phyloP scores from a whole-genome alignment of 1,139 yeast genomes.

The Suhomyces ambrosiae region DNA sequence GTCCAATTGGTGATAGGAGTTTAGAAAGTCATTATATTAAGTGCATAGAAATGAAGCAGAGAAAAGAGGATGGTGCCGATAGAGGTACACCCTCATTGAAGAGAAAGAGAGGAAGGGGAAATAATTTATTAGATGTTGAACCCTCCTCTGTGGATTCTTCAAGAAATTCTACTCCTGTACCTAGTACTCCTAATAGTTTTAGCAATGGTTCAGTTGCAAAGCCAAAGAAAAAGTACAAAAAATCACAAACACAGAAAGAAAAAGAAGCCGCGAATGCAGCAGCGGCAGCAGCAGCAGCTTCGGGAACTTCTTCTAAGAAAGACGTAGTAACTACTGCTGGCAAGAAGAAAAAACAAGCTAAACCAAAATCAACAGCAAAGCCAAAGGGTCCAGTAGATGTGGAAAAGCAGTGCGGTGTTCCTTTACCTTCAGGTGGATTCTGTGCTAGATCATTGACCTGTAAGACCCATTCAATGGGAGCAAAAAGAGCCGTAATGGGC shows the following conservation, averaged over 20 bases:
- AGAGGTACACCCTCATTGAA: slow-evolving; percentile 23
- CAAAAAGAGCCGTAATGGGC: slow-evolving; percentile 92
- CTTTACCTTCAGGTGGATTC: slow-evolving; percentile 85
- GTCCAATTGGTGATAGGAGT: slow-evolving; percentile 59
- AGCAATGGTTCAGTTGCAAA: slow-evolving; percentile 19
- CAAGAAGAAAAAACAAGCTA: slow-evolving; percentile 47
- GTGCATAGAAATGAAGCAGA: slow-evolving; percentile 54
- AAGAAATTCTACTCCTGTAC: slow-evolving; percentile 42
- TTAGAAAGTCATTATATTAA: slow-evolving; percentile 46
- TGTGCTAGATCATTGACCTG: slow-evolving; percentile 96
- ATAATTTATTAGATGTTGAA: slow-evolving; percentile 34
- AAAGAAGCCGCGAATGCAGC: slow-evolving; percentile 53
- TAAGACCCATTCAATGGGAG: slow-evolving; percentile 98
- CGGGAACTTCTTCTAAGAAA: slow-evolving; percentile 12
- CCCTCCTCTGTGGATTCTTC: slow-evolving; percentile 47
- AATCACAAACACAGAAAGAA: slow-evolving; percentile 47
- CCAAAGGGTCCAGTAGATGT: slow-evolving; percentile 87
- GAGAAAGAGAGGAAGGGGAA: slow-evolving; percentile 37
- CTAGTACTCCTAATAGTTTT: slow-evolving; percentile 27
- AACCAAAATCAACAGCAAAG: slow-evolving; percentile 57
- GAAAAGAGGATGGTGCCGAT: slow-evolving; percentile 28
- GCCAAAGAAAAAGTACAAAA: slow-evolving; percentile 51
- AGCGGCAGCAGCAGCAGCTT: slow-evolving; percentile 46
- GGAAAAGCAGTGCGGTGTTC: slow-evolving; percentile 95
- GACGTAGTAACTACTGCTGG: slow-evolving; percentile 15